Conservation (phyloP, 768 basidiomycete genomes). For the Cystofilobasidium ferigula region DNA sequence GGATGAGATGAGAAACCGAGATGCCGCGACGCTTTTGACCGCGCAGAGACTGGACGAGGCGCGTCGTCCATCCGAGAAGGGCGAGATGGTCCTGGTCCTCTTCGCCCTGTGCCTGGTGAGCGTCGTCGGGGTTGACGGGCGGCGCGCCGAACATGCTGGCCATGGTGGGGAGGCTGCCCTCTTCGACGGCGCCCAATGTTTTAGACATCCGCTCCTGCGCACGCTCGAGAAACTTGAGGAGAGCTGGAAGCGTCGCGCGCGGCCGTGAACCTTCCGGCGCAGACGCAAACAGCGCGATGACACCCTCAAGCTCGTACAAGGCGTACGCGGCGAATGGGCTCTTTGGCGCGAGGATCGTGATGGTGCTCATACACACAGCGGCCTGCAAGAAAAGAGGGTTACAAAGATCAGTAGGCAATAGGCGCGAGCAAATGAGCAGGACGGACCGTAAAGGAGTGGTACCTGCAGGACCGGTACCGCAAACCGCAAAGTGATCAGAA, state of each 20-base stretch:
- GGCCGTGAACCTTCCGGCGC: background rate
- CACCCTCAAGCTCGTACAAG: background rate
- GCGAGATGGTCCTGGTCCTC: conserved; percentile 5
- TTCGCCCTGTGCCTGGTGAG: background rate
- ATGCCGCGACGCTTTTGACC: background rate
- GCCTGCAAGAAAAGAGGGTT: background rate
- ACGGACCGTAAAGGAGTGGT: background rate
- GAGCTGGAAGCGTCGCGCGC: background rate
- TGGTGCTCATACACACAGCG: conserved; percentile 1
- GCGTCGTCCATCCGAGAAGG: background rate
- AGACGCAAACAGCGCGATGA: background rate
- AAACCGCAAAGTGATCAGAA: too few species aligned
- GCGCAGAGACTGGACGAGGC: background rate
- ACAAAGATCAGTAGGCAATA: background rate
- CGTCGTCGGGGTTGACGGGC: background rate
- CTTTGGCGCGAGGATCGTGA: background rate
- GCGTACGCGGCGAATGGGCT: background rate
- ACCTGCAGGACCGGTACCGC: too few species aligned
- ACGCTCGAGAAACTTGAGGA: conserved; percentile 1
- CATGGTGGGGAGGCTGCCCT: background rate
- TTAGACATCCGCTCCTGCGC: background rate
- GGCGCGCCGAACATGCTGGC: background rate
- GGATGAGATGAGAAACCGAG: background rate
- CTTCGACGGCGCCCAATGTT: background rate
- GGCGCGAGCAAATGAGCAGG: background rate